Conservation (phyloP, 495 filamentous ascomycete genomes). For the Letharia lupina region DNA sequence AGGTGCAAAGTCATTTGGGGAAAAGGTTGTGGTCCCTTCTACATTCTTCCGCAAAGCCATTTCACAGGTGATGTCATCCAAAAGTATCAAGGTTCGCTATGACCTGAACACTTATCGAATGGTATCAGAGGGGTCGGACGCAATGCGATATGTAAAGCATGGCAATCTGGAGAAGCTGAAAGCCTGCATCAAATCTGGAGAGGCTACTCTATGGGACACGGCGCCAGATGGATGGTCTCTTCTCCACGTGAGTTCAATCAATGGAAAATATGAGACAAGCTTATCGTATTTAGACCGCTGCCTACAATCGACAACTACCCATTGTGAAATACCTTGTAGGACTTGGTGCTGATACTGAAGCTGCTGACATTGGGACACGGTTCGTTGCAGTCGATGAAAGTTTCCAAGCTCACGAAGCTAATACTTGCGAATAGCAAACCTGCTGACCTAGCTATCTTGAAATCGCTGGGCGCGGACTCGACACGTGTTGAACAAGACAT, state of each 20-base stretch:
- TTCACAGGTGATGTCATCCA: conserved; percentile 14
- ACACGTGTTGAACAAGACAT: conserved; percentile 13
- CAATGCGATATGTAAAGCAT: conserved; percentile 17
- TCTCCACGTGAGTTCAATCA: conserved; percentile 14
- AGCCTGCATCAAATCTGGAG: conserved; percentile 6
- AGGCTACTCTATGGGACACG: conserved; percentile 19
- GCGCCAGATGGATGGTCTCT: conserved; percentile 22
- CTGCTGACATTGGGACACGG: conserved; percentile 15
- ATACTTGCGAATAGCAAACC: conserved; percentile 7
- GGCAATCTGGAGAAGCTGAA: conserved; percentile 17
- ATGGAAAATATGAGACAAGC: neutral
- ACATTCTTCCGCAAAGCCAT: conserved; percentile 16
- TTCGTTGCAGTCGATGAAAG: neutral
- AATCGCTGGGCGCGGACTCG: conserved; percentile 11
- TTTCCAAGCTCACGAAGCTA: neutral
- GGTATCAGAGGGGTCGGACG: conserved; percentile 16
- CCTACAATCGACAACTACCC: conserved; percentile 16
- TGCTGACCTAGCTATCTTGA: conserved; percentile 16
- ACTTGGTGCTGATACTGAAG: conserved; percentile 14
- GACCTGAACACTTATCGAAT: conserved; percentile 18
- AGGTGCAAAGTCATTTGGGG: neutral
- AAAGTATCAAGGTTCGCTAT: conserved; percentile 18
- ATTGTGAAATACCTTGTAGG: conserved; percentile 16
- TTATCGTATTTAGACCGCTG: conserved; percentile 2
- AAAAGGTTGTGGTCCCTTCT: neutral